Base-by-base conservation (phyloP, 805 yeast species). In the Candida michaelii region DNA sequence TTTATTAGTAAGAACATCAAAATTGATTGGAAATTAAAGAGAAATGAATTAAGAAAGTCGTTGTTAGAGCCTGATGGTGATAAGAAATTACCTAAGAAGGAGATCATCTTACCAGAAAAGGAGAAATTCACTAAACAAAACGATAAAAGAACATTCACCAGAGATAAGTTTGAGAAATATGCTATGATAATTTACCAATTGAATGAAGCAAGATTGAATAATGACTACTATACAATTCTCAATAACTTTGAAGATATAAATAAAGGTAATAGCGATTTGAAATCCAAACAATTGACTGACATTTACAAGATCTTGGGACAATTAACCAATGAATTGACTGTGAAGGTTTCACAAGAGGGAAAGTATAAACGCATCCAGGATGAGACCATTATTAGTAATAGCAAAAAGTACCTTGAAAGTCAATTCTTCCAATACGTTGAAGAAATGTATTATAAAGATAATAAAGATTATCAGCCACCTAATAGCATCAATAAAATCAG, bases 21-120 rank as follows among this genome's bases (percentile, higher is more conserved):
- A 3, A 72, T 85, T 36, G 96, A 90, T 60, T 93, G 98, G 97
- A 80, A 80, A 44, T 78, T 78, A 37, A 79, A 88, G 49, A 83
- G 88, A 54, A 80, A 80, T 47, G 85, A 83, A 52, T 75, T 91
- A 36, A 78, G 86, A 56, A 83, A 80, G 49, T 77, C 83, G 15
- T 78, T 89, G 50, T 91, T 95, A 1, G 71, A 79, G 23, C 44
- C 31, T 21, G 23, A 21, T 21, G 8, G 23, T 21, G 23, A 21
- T 8, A 21, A 21, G 23, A 21, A 5, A 5, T 21, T 21, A 21
- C 23, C 23, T 24, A 44, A 31, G 21, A 35, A 23, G 13, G 4
- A 33, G 32, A 24, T 36, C 24, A 29, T 39, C 11, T 19, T 19
- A 19, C 40, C 13, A 7, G 13, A 36, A 16, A 30, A 30, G n/a